Evolutionary conservation across 2,329 filamentous ascomycete species (phyloP), one percentile per base, ranked within the genome.

Genomic region (Stachybotrys chlorohalonatus): DNA sequence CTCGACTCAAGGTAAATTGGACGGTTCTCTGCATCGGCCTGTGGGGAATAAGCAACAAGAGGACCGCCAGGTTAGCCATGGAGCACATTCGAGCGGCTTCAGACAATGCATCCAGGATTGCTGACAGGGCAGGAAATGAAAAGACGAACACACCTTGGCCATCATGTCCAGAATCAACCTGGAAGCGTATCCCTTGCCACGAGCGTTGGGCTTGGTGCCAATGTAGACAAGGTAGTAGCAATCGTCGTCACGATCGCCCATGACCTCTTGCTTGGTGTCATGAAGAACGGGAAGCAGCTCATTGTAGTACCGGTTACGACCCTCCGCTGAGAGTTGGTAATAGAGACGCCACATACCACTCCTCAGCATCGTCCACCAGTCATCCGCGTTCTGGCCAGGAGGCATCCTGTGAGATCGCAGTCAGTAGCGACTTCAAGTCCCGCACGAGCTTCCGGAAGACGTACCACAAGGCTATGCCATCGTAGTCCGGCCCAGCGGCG

Each of bases 161-260:
- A 85, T 84, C 71, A 90, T 85, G 66, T 89, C 77, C 67, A 84
- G 78, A 59, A 94, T 82, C 58, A 92, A 76, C 71, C 83, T 85
- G 60, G 78, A 78, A 15, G 84, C 87, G 68, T 89, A 89, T 11
- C 90, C 89, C 62, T 85, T 85, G 51, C 88, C 83, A 57, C 86
- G 82, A 5, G 85, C 83, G 57, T 76, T 77, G 39, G 86, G 83
- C 68, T 85, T 87, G 52, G 87, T 91, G 58, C 89, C 90, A 57
- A 95, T 77, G 70, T 93, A 94, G 51, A 91, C 87, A 54, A 95
- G 83, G 68, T 94, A 94, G 79, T 89, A 94, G 65, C 81, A 84
- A 57, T 87, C 76, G 61, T 76, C 68, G 66, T 90, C 85, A 52
- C 83, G 79, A 46, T 80, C 75, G 24, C 86, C 85, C 69, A 94